Evolutionary conservation across 306 rosid species (phyloP).

Genomic region (Calophaca sinica): DNA sequence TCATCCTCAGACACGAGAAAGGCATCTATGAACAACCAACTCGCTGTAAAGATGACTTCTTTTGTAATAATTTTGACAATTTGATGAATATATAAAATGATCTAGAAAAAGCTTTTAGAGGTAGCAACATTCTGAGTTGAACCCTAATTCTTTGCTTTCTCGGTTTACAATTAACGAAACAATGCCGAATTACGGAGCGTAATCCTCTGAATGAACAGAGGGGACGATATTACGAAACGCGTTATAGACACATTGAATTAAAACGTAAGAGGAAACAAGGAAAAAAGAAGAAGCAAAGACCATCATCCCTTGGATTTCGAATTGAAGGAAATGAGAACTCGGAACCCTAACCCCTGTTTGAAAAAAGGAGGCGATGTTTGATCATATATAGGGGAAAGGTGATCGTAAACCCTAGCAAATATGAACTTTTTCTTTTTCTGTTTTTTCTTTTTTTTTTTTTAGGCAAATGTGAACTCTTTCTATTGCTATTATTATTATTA

Average conservation of each 20-base stretch:
- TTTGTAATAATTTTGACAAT: neutral
- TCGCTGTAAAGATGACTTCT: conserved; percentile 55
- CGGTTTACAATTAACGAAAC: neutral
- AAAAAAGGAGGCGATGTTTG: no score
- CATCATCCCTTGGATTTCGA: neutral
- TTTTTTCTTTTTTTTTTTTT: no score
- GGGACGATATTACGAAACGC: neutral
- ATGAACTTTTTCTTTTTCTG: no score
- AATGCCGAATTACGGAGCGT: neutral
- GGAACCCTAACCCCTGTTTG: no score
- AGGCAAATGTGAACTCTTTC: no score
- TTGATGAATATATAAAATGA: neutral
- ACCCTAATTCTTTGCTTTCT: neutral
- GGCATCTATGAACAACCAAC: conserved; percentile 43
- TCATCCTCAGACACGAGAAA: conserved; percentile 62
- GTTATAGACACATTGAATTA: neutral
- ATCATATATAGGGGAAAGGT: neutral
- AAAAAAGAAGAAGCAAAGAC: neutral
- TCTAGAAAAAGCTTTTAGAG: neutral
- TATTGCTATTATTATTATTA: no score
- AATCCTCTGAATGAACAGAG: neutral
- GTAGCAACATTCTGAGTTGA: neutral
- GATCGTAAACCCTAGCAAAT: conserved; percentile 13
- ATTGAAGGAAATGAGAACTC: neutral
- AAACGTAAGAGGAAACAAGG: neutral